Evolutionary conservation across 163 green algal species (phyloP).

Genomic region (Chlorella variabilis): DNA sequence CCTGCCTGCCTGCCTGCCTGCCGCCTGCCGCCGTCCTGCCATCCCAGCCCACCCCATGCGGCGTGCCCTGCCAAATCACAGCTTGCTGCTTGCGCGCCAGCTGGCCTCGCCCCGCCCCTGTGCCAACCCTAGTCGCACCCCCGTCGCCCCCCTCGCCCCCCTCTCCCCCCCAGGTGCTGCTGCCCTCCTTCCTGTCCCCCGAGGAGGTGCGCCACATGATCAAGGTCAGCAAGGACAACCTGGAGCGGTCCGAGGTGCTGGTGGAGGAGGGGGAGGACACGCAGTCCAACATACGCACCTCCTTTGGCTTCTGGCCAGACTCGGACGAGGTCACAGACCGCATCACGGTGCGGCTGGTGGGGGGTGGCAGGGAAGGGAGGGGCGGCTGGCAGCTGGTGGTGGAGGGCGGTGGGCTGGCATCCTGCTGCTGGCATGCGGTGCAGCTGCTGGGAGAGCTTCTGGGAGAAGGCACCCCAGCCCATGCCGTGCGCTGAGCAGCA

Average conservation of each 20-base stretch:
- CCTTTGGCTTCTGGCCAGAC: slow-evolving; percentile 27
- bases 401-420: too few species aligned
- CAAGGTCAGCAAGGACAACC: slow-evolving; percentile 6
- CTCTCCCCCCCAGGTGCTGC: slow-evolving; percentile 16
- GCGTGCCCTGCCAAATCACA: neutral
- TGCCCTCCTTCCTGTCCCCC: slow-evolving; percentile 19
- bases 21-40: neutral
- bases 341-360: slow-evolving; percentile 21
- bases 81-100: neutral
- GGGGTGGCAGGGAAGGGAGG: too few species aligned
- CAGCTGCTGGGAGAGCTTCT: too few species aligned
- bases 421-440: too few species aligned
- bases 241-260: slow-evolving; percentile 41
- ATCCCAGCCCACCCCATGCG: neutral
- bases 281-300: slow-evolving; percentile 10
- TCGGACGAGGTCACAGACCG: neutral
- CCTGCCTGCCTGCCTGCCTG: neutral
- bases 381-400: too few species aligned
- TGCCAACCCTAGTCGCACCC: too few species aligned
- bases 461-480: too few species aligned
- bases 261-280: slow-evolving; percentile 1
- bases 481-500: too few species aligned
- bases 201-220: slow-evolving; percentile 50
- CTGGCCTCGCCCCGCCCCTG: neutral
- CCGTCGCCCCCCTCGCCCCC: neutral